These are phyloP conservation scores for Turnera subulata DNA, from an alignment of 345 rosid genomes.

Conservation along the genomic window DNA sequence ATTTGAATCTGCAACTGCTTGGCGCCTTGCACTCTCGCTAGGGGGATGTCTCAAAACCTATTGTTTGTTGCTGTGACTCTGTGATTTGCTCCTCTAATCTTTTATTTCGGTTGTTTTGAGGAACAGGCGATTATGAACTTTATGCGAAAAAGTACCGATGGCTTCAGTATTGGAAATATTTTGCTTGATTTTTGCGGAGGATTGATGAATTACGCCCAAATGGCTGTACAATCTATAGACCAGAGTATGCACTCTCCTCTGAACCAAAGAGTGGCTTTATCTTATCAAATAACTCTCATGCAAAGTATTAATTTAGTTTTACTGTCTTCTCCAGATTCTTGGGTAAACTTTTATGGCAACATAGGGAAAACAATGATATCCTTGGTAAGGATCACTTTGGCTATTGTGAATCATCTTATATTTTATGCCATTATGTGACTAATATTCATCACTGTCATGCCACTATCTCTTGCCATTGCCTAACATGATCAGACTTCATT, in stretches of 20 bases:
- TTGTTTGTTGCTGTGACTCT: neutral
- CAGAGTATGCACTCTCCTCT: constrained; percentile 44
- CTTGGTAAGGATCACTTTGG: neutral
- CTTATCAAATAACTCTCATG: neutral
- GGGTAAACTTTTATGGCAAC: constrained; percentile 96
- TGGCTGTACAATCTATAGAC: constrained; percentile 76
- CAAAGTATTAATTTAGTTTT: neutral
- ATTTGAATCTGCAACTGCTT: neutral
- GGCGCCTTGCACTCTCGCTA: too few relatives aligned
- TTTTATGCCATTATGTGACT: neutral
- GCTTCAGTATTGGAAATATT: constrained; percentile 87
- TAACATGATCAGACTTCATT: too few relatives aligned
- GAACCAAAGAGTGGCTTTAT: neutral
- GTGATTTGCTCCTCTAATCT: neutral
- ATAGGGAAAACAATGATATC: constrained; percentile 48
- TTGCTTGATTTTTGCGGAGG: constrained; percentile 87
- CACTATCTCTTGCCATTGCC: neutral
- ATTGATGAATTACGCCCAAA: constrained; percentile 60
- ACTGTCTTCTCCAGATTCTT: constrained; percentile 56
- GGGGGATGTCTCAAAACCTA: neutral
- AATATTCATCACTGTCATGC: neutral
- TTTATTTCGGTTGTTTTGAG: constrained; percentile 1
- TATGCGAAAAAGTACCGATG: constrained; percentile 77
- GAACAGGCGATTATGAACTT: constrained; percentile 78
- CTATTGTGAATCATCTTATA: neutral